These are phyloP conservation scores for Phytopythium kandeliae DNA, from an alignment of 352 stramenopile species.

Conservation along the genomic window DNA sequence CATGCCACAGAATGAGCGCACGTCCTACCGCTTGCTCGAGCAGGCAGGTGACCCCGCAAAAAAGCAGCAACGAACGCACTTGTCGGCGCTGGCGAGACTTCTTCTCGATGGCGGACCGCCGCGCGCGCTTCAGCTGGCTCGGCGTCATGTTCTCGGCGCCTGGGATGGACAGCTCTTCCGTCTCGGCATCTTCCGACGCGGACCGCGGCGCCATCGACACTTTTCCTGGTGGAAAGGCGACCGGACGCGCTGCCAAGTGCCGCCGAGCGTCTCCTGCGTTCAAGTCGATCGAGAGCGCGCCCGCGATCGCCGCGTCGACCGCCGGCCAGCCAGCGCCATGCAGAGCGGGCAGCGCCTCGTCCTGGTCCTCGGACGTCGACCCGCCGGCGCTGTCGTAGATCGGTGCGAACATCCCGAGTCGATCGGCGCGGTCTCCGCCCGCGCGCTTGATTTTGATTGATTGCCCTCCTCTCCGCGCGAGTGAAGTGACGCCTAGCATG, in stretches of 20 bases:
- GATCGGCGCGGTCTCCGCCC: not conserved
- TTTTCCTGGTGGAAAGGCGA: not conserved
- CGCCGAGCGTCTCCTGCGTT: not conserved
- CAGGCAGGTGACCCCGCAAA: no score
- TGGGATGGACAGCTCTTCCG: not conserved
- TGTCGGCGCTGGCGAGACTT: constrained; percentile 39
- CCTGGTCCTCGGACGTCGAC: constrained; percentile 6
- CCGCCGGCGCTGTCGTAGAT: constrained; percentile 1
- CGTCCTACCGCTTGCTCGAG: not conserved
- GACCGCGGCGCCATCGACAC: not conserved
- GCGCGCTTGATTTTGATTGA: no score
- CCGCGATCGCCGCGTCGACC: not conserved
- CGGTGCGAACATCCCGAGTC: not conserved
- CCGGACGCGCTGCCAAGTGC: not conserved
- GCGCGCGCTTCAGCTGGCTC: constrained; percentile 24
- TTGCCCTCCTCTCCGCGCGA: no score
- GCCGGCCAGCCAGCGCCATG: not conserved
- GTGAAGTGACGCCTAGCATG: no score
- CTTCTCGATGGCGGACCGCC: constrained; percentile 59
- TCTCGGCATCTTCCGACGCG: not conserved
- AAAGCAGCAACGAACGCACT: not conserved
- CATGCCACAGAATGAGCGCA: not conserved
- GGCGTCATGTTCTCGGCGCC: constrained; percentile 4
- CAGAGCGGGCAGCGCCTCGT: not conserved
- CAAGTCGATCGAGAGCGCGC: not conserved